Evolutionary conservation across 2,329 filamentous ascomycete genomes (phyloP), one percentile per base, ranked within the genome.

Genomic region (Colletotrichum tropicale): DNA sequence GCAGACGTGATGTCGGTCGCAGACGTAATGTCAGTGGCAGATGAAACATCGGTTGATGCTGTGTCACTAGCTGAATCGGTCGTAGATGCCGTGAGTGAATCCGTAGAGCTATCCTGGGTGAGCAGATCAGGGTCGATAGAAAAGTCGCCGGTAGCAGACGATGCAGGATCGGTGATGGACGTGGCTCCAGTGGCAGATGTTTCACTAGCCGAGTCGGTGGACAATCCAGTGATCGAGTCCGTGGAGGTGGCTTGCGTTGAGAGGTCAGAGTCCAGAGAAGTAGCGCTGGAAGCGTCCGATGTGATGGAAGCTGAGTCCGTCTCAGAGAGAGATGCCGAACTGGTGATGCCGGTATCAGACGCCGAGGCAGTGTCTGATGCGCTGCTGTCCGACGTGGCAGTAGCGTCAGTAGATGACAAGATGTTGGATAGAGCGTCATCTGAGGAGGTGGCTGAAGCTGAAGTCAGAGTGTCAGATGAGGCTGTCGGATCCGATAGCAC

Each of bases 271-370:
- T 48, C 43, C 18, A 21, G n/a, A 48, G 43, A 48, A 0, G 43
- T 48, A 1, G 7, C 18, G 6, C 18, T 21, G 6, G n/a, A 0
- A 0, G 10, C 43, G 0, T 48, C 43, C n/a, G 43, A 48, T 7
- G 43, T 48, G 43, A 48, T 48, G n/a, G 43, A 48, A n/a, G 43
- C 43, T 0, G 43, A 13, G 43, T 48, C 43, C 0, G 43, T 48
- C 43, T 21, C 43, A 12, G 43, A 48, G 10, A 48, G 43, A 21
- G 43, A 48, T 48, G 43, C 43, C 3, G 43, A 1, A 21, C 43
- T 48, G 9, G 43, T 48, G 43, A 48, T 48, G 43, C 43, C 18
- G 18, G 43, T 21, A 1, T 48, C 43, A 21, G 43, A 48, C 1
- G 43, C 43, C 43, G 43, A 48, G 18, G 43, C 43, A 3, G 43